These are phyloP conservation scores for Sambucus nigra DNA, from an alignment of 129 eudicot species.

Conservation along the genomic window DNA sequence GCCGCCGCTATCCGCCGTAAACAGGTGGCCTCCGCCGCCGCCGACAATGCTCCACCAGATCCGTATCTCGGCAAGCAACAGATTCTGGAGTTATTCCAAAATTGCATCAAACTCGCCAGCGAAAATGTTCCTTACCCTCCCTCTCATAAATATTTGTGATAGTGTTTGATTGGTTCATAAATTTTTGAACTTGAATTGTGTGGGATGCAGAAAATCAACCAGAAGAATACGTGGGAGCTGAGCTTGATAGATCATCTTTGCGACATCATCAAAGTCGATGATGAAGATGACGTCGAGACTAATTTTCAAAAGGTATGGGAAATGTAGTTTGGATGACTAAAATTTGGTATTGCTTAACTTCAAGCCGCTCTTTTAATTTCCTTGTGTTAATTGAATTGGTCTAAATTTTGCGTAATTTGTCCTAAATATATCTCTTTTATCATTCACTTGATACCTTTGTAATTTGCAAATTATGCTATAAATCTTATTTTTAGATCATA, in stretches of 20 bases:
- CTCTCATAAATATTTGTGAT: not conserved
- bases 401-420: no score
- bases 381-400: no score
- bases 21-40: constrained; percentile 18
- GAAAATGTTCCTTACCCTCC: constrained; percentile 44
- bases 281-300: constrained; percentile 60
- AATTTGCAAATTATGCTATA: no score
- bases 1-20: constrained; percentile 67
- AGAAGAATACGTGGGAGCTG: constrained; percentile 97
- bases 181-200: not conserved
- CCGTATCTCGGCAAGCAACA: constrained; percentile 46
- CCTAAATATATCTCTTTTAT: no score
- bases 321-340: not conserved
- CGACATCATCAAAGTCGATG: constrained; percentile 69
- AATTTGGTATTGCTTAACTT: no score
- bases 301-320: constrained; percentile 83
- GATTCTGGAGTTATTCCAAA: constrained; percentile 67
- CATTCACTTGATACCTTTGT: no score
- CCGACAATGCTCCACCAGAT: constrained; percentile 17
- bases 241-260: constrained; percentile 71
- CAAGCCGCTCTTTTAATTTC: no score
- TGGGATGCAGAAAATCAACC: constrained; percentile 70
- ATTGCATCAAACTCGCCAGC: constrained; percentile 86
- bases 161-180: not conserved
- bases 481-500: no score